Percentiles rank a stretch among this genome's conserved stretches.
Evolutionary conservation across 169 alveolate species (phyloP).

Genomic region (Plasmodium sp.): DNA sequence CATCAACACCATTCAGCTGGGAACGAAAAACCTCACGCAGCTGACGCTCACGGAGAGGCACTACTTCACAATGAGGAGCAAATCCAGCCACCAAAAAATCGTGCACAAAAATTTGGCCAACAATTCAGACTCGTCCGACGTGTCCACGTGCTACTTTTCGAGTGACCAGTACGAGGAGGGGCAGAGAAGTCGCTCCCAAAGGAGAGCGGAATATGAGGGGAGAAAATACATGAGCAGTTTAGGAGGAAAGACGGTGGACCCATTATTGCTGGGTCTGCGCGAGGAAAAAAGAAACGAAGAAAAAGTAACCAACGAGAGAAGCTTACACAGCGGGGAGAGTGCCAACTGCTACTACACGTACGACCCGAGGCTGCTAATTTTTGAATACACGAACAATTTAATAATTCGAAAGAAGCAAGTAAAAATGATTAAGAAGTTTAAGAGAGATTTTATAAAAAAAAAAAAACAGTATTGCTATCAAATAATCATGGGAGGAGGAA

Average conservation of each 20-base stretch:
- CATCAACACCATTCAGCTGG: slow-evolving; percentile 53
- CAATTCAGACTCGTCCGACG: slow-evolving; percentile 67
- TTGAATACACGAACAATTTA: slow-evolving; percentile 91
- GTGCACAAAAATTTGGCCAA: slow-evolving; percentile 24
- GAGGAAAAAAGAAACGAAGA: neutral
- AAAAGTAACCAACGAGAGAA: neutral
- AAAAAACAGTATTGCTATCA: slow-evolving; percentile 92
- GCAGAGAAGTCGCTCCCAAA: neutral
- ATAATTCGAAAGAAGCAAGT: slow-evolving; percentile 91
- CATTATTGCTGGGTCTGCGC: neutral
- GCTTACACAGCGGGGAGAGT: neutral
- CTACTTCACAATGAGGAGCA: slow-evolving; percentile 49
- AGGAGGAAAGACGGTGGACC: neutral
- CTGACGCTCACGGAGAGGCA: slow-evolving; percentile 71
- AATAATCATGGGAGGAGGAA: slow-evolving; percentile 96
- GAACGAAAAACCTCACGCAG: slow-evolving; percentile 60
- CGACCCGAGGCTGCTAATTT: slow-evolving; percentile 92
- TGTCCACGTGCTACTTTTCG: slow-evolving; percentile 67
- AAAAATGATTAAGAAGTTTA: slow-evolving; percentile 84
- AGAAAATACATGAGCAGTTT: neutral
- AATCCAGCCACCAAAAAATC: slow-evolving; percentile 20
- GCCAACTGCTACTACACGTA: slow-evolving; percentile 67
- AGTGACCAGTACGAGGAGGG: slow-evolving; percentile 27
- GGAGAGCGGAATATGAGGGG: neutral
- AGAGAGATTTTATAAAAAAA: slow-evolving; percentile 78